These are phyloP conservation scores for Punctularia strigosozonata DNA, from an alignment of 768 basidiomycete species.

Conservation along the genomic window DNA sequence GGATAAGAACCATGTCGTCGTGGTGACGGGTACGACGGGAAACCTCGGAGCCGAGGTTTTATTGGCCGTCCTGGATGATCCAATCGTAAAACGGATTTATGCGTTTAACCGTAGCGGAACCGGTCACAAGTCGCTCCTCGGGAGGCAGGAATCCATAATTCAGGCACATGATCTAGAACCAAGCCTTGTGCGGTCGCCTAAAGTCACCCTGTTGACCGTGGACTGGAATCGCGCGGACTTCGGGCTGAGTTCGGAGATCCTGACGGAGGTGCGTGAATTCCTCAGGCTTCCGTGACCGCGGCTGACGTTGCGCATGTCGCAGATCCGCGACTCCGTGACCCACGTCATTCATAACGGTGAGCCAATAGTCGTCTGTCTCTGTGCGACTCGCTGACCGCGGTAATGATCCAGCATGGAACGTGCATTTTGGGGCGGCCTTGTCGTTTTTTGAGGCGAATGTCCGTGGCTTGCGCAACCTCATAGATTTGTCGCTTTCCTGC, in stretches of 20 bases:
- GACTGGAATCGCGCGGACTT: slow-evolving; percentile 4
- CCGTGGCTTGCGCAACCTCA: slow-evolving; percentile 6
- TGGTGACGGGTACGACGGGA: slow-evolving; percentile 20
- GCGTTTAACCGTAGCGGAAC: slow-evolving; percentile 15
- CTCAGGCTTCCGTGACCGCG: background rate
- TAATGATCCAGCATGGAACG: slow-evolving; percentile 7
- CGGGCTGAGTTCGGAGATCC: slow-evolving; percentile 2
- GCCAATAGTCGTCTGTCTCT: slow-evolving; percentile 3
- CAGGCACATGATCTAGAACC: slow-evolving; percentile 13
- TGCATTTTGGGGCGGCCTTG: slow-evolving; percentile 10
- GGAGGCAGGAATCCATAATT: slow-evolving; percentile 15
- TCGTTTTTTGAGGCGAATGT: slow-evolving; percentile 8
- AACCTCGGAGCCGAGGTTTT: slow-evolving; percentile 21
- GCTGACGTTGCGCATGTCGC: background rate
- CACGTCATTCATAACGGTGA: slow-evolving; percentile 15
- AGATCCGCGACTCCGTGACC: slow-evolving; percentile 16
- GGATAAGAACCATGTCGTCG: slow-evolving; percentile 3
- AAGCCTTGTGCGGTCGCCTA: slow-evolving; percentile 11
- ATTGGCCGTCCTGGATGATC: slow-evolving; percentile 10
- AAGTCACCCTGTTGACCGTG: slow-evolving; percentile 15
- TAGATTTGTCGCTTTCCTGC: slow-evolving; percentile 7
- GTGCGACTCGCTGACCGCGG: slow-evolving; percentile 1
- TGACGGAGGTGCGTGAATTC: slow-evolving; percentile 3
- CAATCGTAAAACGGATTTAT: slow-evolving; percentile 12
- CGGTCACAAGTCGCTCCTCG: background rate